Evolutionary conservation across 2,329 filamentous ascomycete species (phyloP), one percentile per base, ranked within the genome.

Genomic region (Fusarium sp.): DNA sequence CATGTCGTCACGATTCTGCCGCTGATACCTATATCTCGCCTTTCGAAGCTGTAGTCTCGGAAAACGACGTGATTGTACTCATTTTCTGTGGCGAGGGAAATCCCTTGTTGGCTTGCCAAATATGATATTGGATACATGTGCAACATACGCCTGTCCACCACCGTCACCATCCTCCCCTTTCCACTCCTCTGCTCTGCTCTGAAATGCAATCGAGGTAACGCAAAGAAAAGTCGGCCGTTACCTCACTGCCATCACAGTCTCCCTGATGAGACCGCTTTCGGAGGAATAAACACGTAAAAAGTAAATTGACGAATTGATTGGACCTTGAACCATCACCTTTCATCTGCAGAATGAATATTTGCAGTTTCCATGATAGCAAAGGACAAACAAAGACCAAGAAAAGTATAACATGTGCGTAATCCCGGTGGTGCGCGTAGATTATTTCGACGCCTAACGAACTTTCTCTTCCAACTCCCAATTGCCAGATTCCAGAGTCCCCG

Each of bases 381-480:
- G 60, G 66, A 73, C 63, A 52, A 59, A 66, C 62, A 57, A 72
- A 66, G 62, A 69, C 45, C 58, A 69, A 62, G 64, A 75, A 56
- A 73, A 68, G 40, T 56, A 70, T 69, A 67, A 65, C 66, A 67
- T 70, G 70, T 74, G 71, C 70, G 54, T 66, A 27, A 66, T 78
- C 69, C 65, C 65, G 62, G 65, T 66, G 67, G 70, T 70, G 67
- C 69, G 64, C 66, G 62, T 69, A 69, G 69, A 72, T 67, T 66
- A 72, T 70, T 63, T 74, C 69, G 75, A 78, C 78, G 78, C 78
- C 77, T 63, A 67, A 72, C 66, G 71, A 72, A 73, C 61, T 75
- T 66, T 76, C 69, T 80, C 78, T 78, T 76, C 76, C 76, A 80
- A 80, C 78, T 80, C 78, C 78, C 66, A 70, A 70, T 74, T 76